These are phyloP conservation scores for Marvania coccoides DNA, from an alignment of 139 green algal genomes.

Conservation along the genomic window DNA sequence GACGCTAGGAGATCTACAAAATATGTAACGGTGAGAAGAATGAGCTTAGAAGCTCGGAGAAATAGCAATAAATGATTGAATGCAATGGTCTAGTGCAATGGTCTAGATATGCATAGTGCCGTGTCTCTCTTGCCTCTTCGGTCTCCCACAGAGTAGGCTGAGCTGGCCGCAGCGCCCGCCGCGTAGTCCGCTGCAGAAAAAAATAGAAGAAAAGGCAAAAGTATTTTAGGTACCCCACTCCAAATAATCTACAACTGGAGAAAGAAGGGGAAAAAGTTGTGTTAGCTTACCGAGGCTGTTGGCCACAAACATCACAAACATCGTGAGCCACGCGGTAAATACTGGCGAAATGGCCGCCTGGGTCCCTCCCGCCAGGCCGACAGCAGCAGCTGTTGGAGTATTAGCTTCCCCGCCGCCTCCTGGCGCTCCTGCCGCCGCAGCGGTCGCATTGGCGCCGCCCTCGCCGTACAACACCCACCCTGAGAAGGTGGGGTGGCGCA, in stretches of 20 bases:
- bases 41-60: neutral
- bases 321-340: slow-evolving; percentile 75
- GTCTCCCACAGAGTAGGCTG: neutral
- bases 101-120: neutral
- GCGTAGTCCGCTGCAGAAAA: slow-evolving; percentile 9
- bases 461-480: slow-evolving; percentile 68
- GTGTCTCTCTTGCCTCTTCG: neutral
- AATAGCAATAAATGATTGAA: neutral
- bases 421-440: neutral
- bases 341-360: slow-evolving; percentile 58
- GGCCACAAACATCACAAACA: slow-evolving; percentile 62
- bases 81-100: neutral
- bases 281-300: slow-evolving; percentile 19
- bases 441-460: neutral
- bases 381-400: neutral
- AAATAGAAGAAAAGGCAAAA: no score
- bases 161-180: neutral
- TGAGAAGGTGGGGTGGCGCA: slow-evolving; percentile 55
- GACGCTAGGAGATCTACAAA: no score
- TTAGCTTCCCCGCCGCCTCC: neutral
- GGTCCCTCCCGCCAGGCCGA: neutral
- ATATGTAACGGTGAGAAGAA: neutral
- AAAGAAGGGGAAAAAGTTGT: no score
- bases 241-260: no score
- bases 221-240: no score